A percentile compares a stretch with the other conserved stretches of the same genome.
These are phyloP conservation scores for Fagus crenata DNA, from an alignment of 306 rosid genomes.

Conservation along the genomic window DNA sequence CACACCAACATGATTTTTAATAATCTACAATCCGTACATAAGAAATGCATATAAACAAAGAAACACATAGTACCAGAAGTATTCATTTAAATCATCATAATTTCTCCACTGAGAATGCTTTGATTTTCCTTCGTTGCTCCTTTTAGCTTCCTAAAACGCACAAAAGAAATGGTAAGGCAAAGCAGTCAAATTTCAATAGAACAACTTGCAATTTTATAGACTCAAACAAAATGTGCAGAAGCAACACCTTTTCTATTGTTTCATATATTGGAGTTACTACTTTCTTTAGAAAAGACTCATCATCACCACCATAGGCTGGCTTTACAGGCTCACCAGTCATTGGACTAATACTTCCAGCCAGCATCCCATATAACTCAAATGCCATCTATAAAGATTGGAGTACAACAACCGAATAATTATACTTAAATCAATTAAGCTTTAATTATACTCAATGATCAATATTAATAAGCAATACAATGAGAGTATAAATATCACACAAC, in stretches of 20 bases:
- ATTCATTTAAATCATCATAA: constrained; percentile 93
- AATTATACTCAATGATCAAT: neutral
- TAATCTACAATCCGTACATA: constrained; percentile 10
- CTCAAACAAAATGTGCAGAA: constrained; percentile 6
- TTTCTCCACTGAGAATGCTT: constrained; percentile 99
- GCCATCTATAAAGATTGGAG: constrained; percentile 67
- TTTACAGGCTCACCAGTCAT: constrained; percentile 83
- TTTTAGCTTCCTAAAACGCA: constrained; percentile 60
- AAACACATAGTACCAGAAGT: constrained; percentile 66
- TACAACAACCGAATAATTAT: constrained; percentile 15
- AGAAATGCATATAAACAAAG: constrained; percentile 12
- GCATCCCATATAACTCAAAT: constrained; percentile 91
- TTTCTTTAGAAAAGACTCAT: constrained; percentile 72
- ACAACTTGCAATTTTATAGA: constrained; percentile 17
- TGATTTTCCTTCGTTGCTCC: constrained; percentile 63
- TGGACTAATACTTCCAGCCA: constrained; percentile 84
- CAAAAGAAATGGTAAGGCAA: constrained; percentile 21
- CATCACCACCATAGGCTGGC: constrained; percentile 91
- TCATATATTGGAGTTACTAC: constrained; percentile 89
- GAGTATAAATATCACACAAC: neutral
- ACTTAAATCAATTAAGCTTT: constrained; percentile 6
- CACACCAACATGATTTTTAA: constrained; percentile 25
- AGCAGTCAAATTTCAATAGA: constrained; percentile 15
- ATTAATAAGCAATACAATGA: neutral
- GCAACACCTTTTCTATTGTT: constrained; percentile 64